Percentiles rank a stretch among this genome's conserved stretches.
Evolutionary conservation across 2,329 filamentous ascomycete species (phyloP).

Genomic region (Pseudonectria buxi): DNA sequence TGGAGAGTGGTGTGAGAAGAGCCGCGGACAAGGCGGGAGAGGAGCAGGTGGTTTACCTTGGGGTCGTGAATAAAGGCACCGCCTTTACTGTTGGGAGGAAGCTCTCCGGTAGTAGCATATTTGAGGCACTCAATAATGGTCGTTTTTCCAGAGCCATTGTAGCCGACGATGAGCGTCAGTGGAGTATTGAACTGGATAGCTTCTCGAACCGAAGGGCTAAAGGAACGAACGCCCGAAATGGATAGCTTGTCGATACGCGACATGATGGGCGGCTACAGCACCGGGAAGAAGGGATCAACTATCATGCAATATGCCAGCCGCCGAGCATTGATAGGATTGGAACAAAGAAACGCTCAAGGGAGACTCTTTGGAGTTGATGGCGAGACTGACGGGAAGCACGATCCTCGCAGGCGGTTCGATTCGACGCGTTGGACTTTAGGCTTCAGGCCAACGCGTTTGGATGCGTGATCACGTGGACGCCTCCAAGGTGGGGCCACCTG

Average conservation of each 20-base stretch:
- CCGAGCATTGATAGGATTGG: too few species aligned
- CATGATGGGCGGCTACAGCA: conserved; percentile 35
- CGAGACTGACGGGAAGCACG: too few species aligned
- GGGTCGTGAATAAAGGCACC: conserved; percentile 96
- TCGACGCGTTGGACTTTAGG: too few species aligned
- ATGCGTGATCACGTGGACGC: too few species aligned
- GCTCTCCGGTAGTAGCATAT: conserved; percentile 90
- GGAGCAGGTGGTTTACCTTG: conserved; percentile 47
- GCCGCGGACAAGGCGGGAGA: background rate
- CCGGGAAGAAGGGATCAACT: conserved; percentile 1
- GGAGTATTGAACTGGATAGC: conserved; percentile 84
- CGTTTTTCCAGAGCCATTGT: conserved; percentile 96
- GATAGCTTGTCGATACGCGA: conserved; percentile 85
- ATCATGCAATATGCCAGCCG: conserved; percentile 7
- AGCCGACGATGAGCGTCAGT: conserved; percentile 90
- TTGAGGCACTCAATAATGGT: conserved; percentile 99
- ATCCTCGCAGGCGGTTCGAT: too few species aligned
- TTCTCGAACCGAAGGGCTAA: conserved; percentile 67
- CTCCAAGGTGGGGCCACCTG: too few species aligned
- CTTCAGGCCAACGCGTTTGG: too few species aligned
- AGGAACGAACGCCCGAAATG: conserved; percentile 78
- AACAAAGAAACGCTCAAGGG: too few species aligned
- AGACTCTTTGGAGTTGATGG: too few species aligned
- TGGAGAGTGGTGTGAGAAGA: conserved; percentile 2
- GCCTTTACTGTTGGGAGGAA: conserved; percentile 83